phyloP scores from a whole-genome alignment of 1,284 basidiomycete genomes.

The Cryptococcus sp. region DNA sequence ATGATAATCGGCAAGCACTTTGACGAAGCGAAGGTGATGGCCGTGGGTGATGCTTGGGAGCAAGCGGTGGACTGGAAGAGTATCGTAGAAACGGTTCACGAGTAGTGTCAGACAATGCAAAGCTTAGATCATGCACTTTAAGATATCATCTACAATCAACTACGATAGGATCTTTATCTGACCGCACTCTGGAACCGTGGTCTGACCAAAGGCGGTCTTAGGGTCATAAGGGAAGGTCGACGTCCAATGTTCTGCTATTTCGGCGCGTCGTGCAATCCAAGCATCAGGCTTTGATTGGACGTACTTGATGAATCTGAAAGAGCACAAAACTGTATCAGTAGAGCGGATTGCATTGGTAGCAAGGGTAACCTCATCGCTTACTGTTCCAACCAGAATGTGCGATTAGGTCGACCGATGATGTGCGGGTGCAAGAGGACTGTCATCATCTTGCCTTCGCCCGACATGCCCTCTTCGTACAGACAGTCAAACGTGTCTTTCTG shows the following conservation, averaged over 20 bases:
- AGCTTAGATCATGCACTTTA: background rate
- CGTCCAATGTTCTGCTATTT: slow-evolving; percentile 26
- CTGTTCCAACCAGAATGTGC: slow-evolving; percentile 19
- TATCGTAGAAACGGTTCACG: background rate
- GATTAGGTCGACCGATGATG: slow-evolving; percentile 21
- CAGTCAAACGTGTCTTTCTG: slow-evolving; percentile 28
- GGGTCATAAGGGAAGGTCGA: slow-evolving; percentile 22
- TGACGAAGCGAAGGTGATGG: slow-evolving; percentile 48
- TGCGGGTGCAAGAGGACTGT: slow-evolving; percentile 28
- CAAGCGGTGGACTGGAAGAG: slow-evolving; percentile 44
- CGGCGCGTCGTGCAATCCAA: slow-evolving; percentile 21
- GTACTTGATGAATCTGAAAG: slow-evolving; percentile 23
- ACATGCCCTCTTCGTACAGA: slow-evolving; percentile 25
- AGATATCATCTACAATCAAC: background rate
- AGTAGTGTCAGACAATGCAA: background rate
- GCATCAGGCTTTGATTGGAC: slow-evolving; percentile 15
- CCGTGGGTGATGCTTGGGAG: slow-evolving; percentile 50
- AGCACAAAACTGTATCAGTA: background rate
- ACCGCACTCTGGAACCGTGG: slow-evolving; percentile 9
- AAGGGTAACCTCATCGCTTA: background rate
- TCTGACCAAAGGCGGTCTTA: slow-evolving; percentile 27
- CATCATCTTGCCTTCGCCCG: slow-evolving; percentile 33
- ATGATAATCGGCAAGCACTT: slow-evolving; percentile 49
- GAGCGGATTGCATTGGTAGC: background rate
- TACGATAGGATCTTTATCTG: slow-evolving; percentile 2